Percentiles rank a stretch among this genome's conserved stretches.
phyloP scores from a whole-genome alignment of 306 rosid species.

The Medicago lupulina region DNA sequence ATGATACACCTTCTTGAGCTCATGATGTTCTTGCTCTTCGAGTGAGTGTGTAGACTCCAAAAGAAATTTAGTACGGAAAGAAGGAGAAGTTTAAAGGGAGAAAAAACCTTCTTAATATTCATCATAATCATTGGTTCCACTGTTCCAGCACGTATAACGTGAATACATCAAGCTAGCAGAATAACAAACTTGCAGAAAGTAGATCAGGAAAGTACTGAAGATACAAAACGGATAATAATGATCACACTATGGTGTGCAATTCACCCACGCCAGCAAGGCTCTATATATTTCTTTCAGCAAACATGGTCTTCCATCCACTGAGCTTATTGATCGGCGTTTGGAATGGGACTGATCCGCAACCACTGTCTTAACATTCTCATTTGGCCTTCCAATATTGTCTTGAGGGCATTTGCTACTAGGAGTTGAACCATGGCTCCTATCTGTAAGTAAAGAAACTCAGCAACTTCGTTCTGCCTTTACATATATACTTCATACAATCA shows the following conservation, averaged over 20 bases:
- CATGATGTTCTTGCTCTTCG: background rate
- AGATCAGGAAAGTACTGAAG: background rate
- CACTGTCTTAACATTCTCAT: background rate
- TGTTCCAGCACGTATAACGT: background rate
- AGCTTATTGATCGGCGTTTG: no score
- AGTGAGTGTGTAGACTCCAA: no score
- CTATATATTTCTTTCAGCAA: background rate
- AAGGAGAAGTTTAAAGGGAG: background rate
- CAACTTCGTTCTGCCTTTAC: background rate
- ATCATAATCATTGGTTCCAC: background rate
- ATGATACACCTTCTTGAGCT: background rate
- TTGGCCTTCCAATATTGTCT: background rate
- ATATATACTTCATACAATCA: slow-evolving; percentile 20
- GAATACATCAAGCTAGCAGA: background rate
- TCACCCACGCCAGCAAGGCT: background rate
- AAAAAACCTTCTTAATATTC: background rate
- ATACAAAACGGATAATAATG: background rate
- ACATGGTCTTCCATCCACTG: no score
- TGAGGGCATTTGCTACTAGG: background rate
- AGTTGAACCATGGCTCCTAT: background rate
- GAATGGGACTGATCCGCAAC: no score
- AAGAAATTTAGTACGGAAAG: background rate
- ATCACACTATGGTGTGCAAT: background rate
- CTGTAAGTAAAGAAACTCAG: slow-evolving; percentile 3
- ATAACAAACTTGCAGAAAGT: background rate